Evolutionary conservation across 2,329 filamentous ascomycete genomes (phyloP).

Genomic region (Geoglossum cookeanum): DNA sequence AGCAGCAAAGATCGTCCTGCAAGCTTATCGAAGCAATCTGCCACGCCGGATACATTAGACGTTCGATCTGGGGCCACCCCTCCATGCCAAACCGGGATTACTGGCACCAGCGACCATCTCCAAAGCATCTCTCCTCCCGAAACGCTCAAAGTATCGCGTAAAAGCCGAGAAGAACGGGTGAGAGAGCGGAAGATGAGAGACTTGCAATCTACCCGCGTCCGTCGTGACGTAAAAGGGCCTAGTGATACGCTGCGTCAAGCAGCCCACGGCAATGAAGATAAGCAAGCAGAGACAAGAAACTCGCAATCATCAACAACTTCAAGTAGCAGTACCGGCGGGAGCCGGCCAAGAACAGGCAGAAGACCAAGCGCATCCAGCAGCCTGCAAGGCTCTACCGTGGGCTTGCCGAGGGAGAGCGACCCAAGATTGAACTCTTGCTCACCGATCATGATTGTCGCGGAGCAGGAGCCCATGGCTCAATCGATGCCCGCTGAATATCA

Average conservation of each 20-base stretch:
- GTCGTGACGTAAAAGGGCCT: background rate
- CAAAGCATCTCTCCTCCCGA: background rate
- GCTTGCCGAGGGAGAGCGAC: background rate
- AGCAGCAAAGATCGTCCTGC: background rate
- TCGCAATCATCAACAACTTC: background rate
- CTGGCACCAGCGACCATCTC: background rate
- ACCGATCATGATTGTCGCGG: slow-evolving; percentile 7
- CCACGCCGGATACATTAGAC: background rate
- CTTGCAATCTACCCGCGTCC: background rate
- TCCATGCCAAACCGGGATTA: background rate
- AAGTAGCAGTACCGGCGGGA: background rate
- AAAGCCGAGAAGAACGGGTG: slow-evolving; percentile 1
- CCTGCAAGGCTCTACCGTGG: background rate
- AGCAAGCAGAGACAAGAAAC: background rate
- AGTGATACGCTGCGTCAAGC: background rate
- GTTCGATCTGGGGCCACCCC: background rate
- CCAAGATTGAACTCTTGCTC: background rate
- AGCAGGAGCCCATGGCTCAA: slow-evolving; percentile 5
- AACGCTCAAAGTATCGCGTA: background rate
- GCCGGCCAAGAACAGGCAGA: background rate
- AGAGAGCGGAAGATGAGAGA: slow-evolving; percentile 1
- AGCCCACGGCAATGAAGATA: background rate
- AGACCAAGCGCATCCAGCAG: background rate
- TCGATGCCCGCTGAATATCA: background rate
- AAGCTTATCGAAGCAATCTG: background rate